A percentile compares a stretch with the other conserved stretches of the same genome.
Conservation (phyloP, 768 basidiomycete genomes). For the Lactarius sp. region DNA sequence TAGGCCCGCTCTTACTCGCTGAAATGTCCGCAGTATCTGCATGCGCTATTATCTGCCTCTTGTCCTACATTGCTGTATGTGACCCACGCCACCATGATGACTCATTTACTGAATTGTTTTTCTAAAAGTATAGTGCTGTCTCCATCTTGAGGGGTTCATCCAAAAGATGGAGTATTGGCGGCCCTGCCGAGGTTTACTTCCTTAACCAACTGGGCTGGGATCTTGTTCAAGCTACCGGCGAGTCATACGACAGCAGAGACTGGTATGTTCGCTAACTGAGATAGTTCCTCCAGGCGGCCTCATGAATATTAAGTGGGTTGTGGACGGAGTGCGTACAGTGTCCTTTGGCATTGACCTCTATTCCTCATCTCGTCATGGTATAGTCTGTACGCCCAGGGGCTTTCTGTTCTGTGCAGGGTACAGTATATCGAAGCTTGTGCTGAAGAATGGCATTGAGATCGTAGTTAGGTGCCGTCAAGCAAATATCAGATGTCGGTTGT, state of each 20-base stretch:
- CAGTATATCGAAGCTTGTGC: background rate
- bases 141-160: background rate
- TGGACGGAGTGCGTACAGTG: conserved; percentile 29
- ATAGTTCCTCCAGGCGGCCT: conserved; percentile 31
- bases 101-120: background rate
- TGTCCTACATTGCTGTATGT: background rate
- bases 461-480: background rate
- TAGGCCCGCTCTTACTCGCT: background rate
- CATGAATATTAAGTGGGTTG: conserved; percentile 35
- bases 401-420: background rate
- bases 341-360: background rate
- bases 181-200: conserved; percentile 39
- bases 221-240: conserved; percentile 29
- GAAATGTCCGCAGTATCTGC: background rate
- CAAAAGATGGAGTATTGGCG: background rate
- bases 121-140: background rate
- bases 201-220: conserved; percentile 28
- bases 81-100: background rate
- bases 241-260: background rate
- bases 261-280: background rate
- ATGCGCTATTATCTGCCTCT: background rate
- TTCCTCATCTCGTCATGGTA: background rate
- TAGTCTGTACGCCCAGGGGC: background rate
- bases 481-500: background rate
- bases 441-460: background rate